Evolutionary conservation across 2,329 filamentous ascomycete species (phyloP), one percentile per base, ranked within the genome.

Genomic region (Alternaria sp.): DNA sequence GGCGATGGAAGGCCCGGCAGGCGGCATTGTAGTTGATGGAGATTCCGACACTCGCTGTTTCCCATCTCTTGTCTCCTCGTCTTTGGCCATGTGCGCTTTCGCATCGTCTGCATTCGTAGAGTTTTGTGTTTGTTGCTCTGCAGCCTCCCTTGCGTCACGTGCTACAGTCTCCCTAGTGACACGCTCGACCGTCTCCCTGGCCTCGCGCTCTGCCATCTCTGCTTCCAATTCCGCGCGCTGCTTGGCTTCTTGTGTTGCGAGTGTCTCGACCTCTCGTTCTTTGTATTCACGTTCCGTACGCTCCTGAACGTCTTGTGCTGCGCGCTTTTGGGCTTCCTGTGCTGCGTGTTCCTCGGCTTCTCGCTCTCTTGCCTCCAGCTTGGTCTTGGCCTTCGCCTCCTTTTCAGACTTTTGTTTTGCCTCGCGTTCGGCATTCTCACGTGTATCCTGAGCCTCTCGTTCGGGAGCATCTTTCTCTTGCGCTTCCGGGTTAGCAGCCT

Each of bases 181-280:
- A 39, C 14, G 41, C 24, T 44, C 41, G 13, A 17, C 14, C 24
- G 24, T 44, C 14, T 29, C 24, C 14, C n/a, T 44, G 8, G 8
- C 10, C 8, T 11, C 26, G 14, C 26, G 26, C 9, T 44, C 41
- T 17, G 9, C 9, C 9, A 24, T 17, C 41, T 44, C 41, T 28
- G 40, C 40, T 29, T 29, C 40, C 40, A 42, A n/a, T 17, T n/a
- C 40, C 6, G 24, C 24, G 24, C 40, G 40, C 8, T 28, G 26
- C 23, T 44, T 44, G 41, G 41, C 21, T 37, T 51, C 49, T 11
- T 49, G 36, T 26, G 26, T 11, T 45, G 41, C 39, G n/a, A 41
- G 21, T 41, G 24, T 14, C 9, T 41, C 39, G 11, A 21, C 21
- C 39, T 41, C 39, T 26, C 23, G 21, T 41, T 41, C 39, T 41